Evolutionary conservation across 257 asterid species (phyloP).

Genomic region (Linderniella brevidens): DNA sequence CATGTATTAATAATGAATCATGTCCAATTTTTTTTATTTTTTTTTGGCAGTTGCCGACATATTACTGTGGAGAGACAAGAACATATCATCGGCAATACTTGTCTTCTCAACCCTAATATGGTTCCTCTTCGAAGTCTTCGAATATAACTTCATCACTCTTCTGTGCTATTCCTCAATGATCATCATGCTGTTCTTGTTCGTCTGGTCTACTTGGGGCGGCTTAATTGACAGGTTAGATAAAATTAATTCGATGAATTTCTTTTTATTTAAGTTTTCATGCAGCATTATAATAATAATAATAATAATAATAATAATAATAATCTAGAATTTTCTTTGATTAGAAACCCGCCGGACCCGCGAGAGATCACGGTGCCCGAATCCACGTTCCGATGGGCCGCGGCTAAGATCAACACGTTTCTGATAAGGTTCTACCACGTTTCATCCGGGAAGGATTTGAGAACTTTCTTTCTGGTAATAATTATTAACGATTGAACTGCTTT

Average conservation of each 20-base stretch:
- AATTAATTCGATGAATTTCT: no score
- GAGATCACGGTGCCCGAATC: constrained; percentile 37
- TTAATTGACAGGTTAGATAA: constrained; percentile 28
- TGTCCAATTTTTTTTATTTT: neutral
- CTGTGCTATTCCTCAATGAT: constrained; percentile 33
- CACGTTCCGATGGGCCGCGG: constrained; percentile 41
- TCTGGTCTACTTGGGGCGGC: constrained; percentile 62
- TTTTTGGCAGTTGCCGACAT: constrained; percentile 55
- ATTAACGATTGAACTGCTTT: neutral
- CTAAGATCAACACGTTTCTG: constrained; percentile 28
- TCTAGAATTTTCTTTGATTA: constrained; percentile 4
- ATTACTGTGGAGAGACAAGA: constrained; percentile 55
- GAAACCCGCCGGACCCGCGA: constrained; percentile 49
- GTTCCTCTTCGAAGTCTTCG: constrained; percentile 66
- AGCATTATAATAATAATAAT: no score
- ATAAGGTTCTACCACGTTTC: constrained; percentile 38
- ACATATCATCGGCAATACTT: constrained; percentile 48
- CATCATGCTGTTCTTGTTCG: constrained; percentile 31
- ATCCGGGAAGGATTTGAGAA: constrained; percentile 59
- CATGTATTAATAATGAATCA: neutral
- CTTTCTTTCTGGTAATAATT: constrained; percentile 40
- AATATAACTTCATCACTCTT: constrained; percentile 53
- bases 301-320: no score
- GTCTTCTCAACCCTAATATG: constrained; percentile 48
- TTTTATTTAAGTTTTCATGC: no score